Conservation (phyloP, 192 early-diverging fungal genomes). For the Coemansia sp. region DNA sequence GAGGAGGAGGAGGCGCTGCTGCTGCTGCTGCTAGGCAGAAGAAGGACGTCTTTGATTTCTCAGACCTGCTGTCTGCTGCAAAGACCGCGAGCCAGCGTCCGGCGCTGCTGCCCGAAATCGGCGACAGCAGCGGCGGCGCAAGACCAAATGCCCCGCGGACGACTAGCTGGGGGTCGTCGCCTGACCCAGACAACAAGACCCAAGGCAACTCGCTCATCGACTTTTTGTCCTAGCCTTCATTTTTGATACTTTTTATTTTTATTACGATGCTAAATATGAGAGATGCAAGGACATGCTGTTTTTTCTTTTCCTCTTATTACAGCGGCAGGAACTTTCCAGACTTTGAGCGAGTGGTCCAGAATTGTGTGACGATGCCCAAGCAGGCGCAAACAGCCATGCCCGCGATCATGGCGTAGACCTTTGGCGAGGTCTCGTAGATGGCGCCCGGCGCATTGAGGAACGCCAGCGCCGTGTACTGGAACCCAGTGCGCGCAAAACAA, state of each 20-base stretch:
- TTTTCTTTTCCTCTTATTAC: too few species aligned
- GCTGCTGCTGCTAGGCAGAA: conserved; percentile 1
- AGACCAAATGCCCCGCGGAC: conserved; percentile 29
- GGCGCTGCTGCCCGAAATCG: background rate
- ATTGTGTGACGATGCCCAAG: conserved; percentile 71
- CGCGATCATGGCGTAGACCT: conserved; percentile 74
- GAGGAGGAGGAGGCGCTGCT: too few species aligned
- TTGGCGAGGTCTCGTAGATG: conserved; percentile 55
- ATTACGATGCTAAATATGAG: too few species aligned
- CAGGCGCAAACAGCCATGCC: conserved; percentile 65
- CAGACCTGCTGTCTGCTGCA: conserved; percentile 41
- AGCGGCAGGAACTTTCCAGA: conserved; percentile 20
- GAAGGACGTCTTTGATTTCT: conserved; percentile 56
- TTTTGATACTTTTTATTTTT: background rate
- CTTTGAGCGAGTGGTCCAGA: conserved; percentile 54
- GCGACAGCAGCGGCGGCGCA: background rate
- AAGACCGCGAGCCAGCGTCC: conserved; percentile 31
- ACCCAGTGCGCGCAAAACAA: conserved; percentile 79
- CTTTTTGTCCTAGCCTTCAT: conserved; percentile 22
- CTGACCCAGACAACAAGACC: conserved; percentile 17
- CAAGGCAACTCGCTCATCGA: conserved; percentile 32
- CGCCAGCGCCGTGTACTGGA: conserved; percentile 60
- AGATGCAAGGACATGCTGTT: too few species aligned
- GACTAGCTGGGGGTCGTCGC: conserved; percentile 47
- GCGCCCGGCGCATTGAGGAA: conserved; percentile 60